Base-by-base conservation (phyloP, 2,329 filamentous ascomycete species). In the Venturia effusa region DNA sequence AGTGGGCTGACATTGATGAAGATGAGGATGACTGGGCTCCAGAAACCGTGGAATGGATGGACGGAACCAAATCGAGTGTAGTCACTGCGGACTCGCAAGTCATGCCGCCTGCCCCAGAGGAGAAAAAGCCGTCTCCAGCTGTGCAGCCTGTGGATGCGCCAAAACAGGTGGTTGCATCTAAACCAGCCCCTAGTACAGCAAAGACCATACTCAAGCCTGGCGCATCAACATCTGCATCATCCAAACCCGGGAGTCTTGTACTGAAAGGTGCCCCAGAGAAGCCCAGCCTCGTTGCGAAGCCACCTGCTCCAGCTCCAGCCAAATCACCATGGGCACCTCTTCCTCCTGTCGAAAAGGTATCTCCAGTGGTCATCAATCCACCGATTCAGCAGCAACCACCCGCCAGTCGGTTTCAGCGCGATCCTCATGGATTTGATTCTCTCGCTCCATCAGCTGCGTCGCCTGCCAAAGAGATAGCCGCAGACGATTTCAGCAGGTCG, bases 281-380 rank as follows among this genome's bases (percentile, higher is more conserved):
- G 72, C 87, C 87, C 39, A 87, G 87, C 0, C 76, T 91, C 4
- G 87, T 91, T 51, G 83, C 88, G 10, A 92, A 92, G 71, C 87
- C 87, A 19, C 84, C 87, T 1, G 80, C 83, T 4, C 83, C 88
- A 10, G 81, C 86, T 0, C 88, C 91, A 0, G 83, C 87, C 32
- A 97, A 96, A 72, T 97, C 92, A 4, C 93, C 93, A 4, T 97
- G 93, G 93, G 93, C 93, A 30, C 73, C 88, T 40, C 77, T 97
- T 34, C 93, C 93, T 17, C 90, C 91, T 0, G 84, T 97, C 7
- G 91, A 96, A 13, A 93, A 88, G 72, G 83, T 88, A 0, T 85
- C 91, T 1, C 92, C 89, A 0, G 77, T 87, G 19, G 75, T 82
- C 7, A 80, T 87, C 66, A 89, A 90, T 62, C 75, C 78, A 4